These are phyloP conservation scores for Halophytophthora batemanensis DNA, from an alignment of 352 stramenopile species.

Conservation along the genomic window DNA sequence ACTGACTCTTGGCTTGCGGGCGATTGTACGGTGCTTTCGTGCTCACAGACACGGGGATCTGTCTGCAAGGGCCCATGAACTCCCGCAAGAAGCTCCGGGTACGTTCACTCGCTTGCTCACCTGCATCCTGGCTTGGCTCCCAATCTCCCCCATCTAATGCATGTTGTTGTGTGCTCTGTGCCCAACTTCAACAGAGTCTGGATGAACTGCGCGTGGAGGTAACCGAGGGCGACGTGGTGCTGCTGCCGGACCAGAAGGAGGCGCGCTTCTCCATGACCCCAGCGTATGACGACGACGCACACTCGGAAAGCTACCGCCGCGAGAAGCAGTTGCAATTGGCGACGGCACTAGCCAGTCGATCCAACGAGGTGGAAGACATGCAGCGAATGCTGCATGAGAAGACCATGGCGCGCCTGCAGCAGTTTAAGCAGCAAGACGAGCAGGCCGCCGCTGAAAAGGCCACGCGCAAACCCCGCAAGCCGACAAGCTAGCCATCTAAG, in stretches of 20 bases:
- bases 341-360: conserved; percentile 31
- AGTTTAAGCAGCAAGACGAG: conserved; percentile 23
- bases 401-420: conserved; percentile 46
- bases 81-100: conserved; percentile 37
- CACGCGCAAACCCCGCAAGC: conserved; percentile 4
- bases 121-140: conserved; percentile 1
- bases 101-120: conserved; percentile 6
- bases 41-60: conserved; percentile 49
- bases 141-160: neutral
- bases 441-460: neutral
- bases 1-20: neutral
- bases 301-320: conserved; percentile 32
- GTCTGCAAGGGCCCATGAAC: conserved; percentile 49
- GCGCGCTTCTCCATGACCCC: conserved; percentile 9
- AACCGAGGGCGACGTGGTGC: conserved; percentile 41
- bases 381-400: conserved; percentile 55
- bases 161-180: neutral
- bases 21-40: neutral
- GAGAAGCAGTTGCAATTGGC: conserved; percentile 46
- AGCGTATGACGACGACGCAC: conserved; percentile 14
- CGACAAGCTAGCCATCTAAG: conserved; percentile 9
- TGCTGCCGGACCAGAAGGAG: conserved; percentile 19
- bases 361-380: conserved; percentile 48
- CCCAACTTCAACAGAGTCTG: conserved; percentile 24
- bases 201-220: conserved; percentile 36